Evolutionary conservation across 495 filamentous ascomycete genomes (phyloP).

Genomic region (Penicillium macrosclerotiorum): DNA sequence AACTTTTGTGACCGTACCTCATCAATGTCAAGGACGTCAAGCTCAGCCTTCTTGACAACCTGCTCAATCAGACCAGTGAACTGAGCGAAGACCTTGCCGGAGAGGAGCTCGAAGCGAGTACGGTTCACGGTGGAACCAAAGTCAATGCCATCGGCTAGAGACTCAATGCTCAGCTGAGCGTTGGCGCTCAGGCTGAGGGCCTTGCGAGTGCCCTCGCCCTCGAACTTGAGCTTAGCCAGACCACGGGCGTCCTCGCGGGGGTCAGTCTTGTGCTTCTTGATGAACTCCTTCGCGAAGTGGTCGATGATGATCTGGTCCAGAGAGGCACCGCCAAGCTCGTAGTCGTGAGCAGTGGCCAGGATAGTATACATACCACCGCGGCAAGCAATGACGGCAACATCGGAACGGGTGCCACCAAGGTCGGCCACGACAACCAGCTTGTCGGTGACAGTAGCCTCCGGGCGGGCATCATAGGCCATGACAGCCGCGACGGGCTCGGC

Average conservation of each 20-base stretch:
- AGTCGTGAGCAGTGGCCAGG: slow-evolving; percentile 91
- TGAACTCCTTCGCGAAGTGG: slow-evolving; percentile 96
- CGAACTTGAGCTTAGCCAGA: slow-evolving; percentile 88
- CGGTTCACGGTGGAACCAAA: slow-evolving; percentile 90
- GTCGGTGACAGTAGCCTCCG: slow-evolving; percentile 70
- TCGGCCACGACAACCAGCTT: slow-evolving; percentile 92
- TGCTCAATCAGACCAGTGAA: slow-evolving; percentile 82
- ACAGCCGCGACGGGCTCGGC: slow-evolving; percentile 89
- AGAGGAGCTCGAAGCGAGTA: slow-evolving; percentile 87
- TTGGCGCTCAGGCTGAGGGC: slow-evolving; percentile 83
- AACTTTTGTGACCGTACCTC: slow-evolving; percentile 55
- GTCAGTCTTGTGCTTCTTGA: slow-evolving; percentile 89
- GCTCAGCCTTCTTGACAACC: slow-evolving; percentile 83
- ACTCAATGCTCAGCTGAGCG: slow-evolving; percentile 87
- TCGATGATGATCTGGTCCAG: slow-evolving; percentile 90
- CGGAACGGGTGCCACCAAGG: slow-evolving; percentile 87
- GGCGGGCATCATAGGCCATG: slow-evolving; percentile 87
- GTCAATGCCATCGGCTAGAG: slow-evolving; percentile 81
- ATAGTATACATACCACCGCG: slow-evolving; percentile 96
- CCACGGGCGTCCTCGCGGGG: slow-evolving; percentile 76
- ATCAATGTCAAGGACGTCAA: slow-evolving; percentile 90
- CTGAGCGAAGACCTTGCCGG: slow-evolving; percentile 76
- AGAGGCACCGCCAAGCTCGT: slow-evolving; percentile 77
- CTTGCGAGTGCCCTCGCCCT: slow-evolving; percentile 86
- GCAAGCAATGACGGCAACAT: slow-evolving; percentile 84